Percentiles rank a stretch among this genome's conserved stretches.
These are phyloP conservation scores for Mimosa pudica DNA, from an alignment of 306 rosid genomes.

Conservation along the genomic window DNA sequence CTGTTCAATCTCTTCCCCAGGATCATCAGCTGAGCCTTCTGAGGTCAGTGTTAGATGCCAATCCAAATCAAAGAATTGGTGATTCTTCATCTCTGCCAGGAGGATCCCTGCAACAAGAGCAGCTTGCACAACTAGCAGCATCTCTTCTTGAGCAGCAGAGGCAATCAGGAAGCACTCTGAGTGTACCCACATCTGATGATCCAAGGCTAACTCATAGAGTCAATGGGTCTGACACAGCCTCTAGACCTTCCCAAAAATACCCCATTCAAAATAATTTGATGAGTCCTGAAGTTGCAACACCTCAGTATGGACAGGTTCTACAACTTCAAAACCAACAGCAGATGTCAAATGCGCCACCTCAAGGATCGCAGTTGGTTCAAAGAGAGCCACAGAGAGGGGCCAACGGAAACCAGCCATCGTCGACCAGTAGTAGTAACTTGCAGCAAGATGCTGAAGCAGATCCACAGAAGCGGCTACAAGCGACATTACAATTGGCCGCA, in stretches of 20 bases:
- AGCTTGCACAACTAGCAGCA: conserved; percentile 79
- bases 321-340: conserved; percentile 64
- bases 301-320: conserved; percentile 58
- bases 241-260: conserved; percentile 54
- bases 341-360: conserved; percentile 41
- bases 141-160: conserved; percentile 75
- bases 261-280: conserved; percentile 46
- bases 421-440: conserved; percentile 33
- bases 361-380: conserved; percentile 49
- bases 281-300: conserved; percentile 49
- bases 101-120: conserved; percentile 68
- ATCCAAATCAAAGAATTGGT: too few species aligned
- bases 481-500: conserved; percentile 91
- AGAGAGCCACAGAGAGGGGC: conserved; percentile 62
- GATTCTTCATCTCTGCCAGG: conserved; percentile 30
- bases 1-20: conserved; percentile 47
- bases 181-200: conserved; percentile 41
- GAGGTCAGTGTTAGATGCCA: neutral
- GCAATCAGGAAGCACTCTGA: conserved; percentile 55
- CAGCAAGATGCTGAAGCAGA: conserved; percentile 69
- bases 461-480: conserved; percentile 90
- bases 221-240: conserved; percentile 46
- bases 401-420: conserved; percentile 54
- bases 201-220: conserved; percentile 51
- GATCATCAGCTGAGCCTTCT: conserved; percentile 45